Base-by-base conservation (phyloP, 306 rosid species). In the Begonia masoniana region DNA sequence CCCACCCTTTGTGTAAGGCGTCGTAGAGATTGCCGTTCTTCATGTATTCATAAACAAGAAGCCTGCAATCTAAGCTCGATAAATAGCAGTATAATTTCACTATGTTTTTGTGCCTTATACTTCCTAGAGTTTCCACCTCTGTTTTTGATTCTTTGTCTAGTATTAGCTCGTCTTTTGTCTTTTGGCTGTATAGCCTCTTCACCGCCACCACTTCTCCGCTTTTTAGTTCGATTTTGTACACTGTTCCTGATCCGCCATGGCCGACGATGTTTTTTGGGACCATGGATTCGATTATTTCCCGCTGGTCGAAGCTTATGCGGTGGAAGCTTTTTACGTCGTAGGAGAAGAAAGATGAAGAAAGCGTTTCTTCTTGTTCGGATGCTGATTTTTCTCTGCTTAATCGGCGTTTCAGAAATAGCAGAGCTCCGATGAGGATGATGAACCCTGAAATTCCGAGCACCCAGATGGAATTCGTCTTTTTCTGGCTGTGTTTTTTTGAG, bases 11-110 rank as follows among this genome's bases (percentile, higher is more conserved):
- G 61, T 87, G 99, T 10, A 92, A 73, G 2, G 96, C 95, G 63
- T 92, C 99, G 94, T 94, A 92, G 5, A 92, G 78, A 50, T 82
- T 92, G 43, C 99, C 99, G 19, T 92, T 92, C 2, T 93, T 81
- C 96, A 92, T 83, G 51, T 71, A 86, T 70, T 92, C 99, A 57
- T 92, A 92, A 54, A 92, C 88, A 77, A 92, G 67, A 16, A 92
- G 71, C 19, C 67, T 83, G 52, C 88, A 79, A 9, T 92, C 82
- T 72, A 67, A 53, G 43, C 91, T 78, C 8, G 99, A 78, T 74
- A 92, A 79, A 58, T 82, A 83, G 69, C 96, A 77, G 23, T 77
- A 92, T 2, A 92, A 31, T 57, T 92, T 92, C 43, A 92, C 99
- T 43, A 92, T 92, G 74, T 92, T 92, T 57, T 71, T 92, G 76